Evolutionary conservation across 768 basidiomycete species (phyloP), one percentile per base, ranked within the genome.

Genomic region (Paxillus rubicundulus): DNA sequence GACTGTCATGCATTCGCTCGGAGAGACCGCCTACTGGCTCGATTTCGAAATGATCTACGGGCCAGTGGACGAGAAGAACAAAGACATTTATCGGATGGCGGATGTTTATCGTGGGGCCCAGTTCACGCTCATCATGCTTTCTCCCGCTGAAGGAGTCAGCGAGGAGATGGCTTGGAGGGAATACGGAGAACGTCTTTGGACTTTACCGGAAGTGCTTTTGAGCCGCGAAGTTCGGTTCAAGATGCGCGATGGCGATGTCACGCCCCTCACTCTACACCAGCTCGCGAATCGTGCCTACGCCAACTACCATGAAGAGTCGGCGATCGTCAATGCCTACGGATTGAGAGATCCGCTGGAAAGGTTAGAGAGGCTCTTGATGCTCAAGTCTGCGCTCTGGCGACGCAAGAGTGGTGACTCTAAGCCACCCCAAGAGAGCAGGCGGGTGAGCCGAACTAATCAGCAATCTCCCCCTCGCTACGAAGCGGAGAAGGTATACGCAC

Each of bases 101-200:
- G 62, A 64, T 12, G 49, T 64, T 7, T 64, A 64, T 18, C 55
- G 50, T 12, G 20, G 47, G 1, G 62, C 62, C 17, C 48, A 56
- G 41, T 67, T 64, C 48, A 64, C 65, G 3, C 56, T 64, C 8
- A 62, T 67, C 38, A 37, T 65, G 40, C 50, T 67, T 30, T 17
- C 0, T n/a, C 50, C 57, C 2, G 12, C 34, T 4, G 16, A 8
- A 1, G 27, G 0, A 3, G 37, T 43, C 30, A 43, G 45, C n/a
- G 32, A 59, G 5, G 36, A 54, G 8, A 17, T 14, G 2, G 48
- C 52, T 28, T 67, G 63, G 63, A 10, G 30, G 7, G 12, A 12
- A 9, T 64, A 63, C 9, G 65, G 62, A 7, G 24, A 63, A 27
- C 59, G 65, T 38, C 52, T 67, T 12, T 62, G 63, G 63, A 67